phyloP scores from a whole-genome alignment of 192 early-diverging fungal genomes.

The Endogone sp. region DNA sequence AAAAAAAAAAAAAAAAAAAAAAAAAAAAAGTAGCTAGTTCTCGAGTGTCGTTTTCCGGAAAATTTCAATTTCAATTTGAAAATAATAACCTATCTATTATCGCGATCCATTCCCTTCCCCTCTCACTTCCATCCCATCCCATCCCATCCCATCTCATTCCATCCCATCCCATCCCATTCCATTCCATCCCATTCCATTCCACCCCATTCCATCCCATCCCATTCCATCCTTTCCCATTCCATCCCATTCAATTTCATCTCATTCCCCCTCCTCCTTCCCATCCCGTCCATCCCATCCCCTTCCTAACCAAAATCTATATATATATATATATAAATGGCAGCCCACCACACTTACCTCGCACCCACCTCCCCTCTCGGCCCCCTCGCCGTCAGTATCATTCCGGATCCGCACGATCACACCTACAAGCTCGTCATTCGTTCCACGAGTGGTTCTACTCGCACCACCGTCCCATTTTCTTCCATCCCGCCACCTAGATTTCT shows the following conservation, averaged over 20 bases:
- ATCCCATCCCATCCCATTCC: not conserved
- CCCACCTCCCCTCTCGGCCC: constrained; percentile 19
- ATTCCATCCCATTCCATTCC: not conserved
- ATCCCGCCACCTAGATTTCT: not conserved
- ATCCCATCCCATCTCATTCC: not conserved
- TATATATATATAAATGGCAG: too few species aligned
- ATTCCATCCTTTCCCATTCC: not conserved
- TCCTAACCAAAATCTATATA: not conserved
- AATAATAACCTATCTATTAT: too few species aligned
- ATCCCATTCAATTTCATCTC: not conserved
- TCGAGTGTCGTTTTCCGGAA: too few species aligned
- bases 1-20: too few species aligned
- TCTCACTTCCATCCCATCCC: not conserved
- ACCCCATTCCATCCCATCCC: not conserved
- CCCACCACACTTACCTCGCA: constrained; percentile 8
- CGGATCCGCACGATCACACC: not conserved
- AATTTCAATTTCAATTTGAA: too few species aligned
- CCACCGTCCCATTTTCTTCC: constrained; percentile 1
- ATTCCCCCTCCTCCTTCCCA: too few species aligned
- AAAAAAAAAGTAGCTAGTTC: too few species aligned
- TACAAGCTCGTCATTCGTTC: not conserved
- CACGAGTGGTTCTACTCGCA: not conserved
- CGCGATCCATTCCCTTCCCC: not conserved
- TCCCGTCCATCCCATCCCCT: not conserved
- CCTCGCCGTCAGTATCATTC: not conserved